Conservation (phyloP, 2,329 filamentous ascomycete species). For the Gnomoniopsis sp. region DNA sequence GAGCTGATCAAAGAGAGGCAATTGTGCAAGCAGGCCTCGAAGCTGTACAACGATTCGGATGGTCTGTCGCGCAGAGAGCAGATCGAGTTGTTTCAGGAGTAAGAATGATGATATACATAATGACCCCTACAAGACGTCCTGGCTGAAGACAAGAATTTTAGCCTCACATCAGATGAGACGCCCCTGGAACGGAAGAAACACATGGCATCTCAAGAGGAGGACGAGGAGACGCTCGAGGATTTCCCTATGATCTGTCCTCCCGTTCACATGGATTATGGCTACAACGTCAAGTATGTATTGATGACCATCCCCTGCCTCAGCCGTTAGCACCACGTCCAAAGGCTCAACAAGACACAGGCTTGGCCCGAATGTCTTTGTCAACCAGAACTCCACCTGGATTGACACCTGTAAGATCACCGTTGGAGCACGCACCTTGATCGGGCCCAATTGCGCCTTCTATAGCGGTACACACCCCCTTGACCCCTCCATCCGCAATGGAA, state of each 20-base stretch:
- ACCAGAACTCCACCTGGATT: slow-evolving; percentile 68
- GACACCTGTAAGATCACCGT: slow-evolving; percentile 75
- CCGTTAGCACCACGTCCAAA: not conserved
- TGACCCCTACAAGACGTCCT: not conserved
- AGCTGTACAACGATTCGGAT: slow-evolving; percentile 61
- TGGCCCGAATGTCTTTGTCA: slow-evolving; percentile 71
- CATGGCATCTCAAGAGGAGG: slow-evolving; percentile 50
- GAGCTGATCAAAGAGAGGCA: slow-evolving; percentile 60
- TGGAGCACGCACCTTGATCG: slow-evolving; percentile 73
- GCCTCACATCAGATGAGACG: slow-evolving; percentile 58
- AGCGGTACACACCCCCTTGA: slow-evolving; percentile 75
- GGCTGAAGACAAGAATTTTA: slow-evolving; percentile 29
- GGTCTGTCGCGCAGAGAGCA: slow-evolving; percentile 58
- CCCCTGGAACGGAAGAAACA: slow-evolving; percentile 59
- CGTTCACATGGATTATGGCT: slow-evolving; percentile 73
- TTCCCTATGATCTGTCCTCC: slow-evolving; percentile 69
- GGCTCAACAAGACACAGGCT: slow-evolving; percentile 37
- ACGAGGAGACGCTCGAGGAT: slow-evolving; percentile 61
- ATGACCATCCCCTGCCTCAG: not conserved
- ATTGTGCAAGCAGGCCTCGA: slow-evolving; percentile 60
- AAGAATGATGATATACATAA: slow-evolving; percentile 18
- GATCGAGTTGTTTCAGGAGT: slow-evolving; percentile 71
- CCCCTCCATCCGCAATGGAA: slow-evolving; percentile 69
- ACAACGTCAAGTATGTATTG: slow-evolving; percentile 56
- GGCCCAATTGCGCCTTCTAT: slow-evolving; percentile 75